phyloP scores from a whole-genome alignment of 805 yeast genomes.

The Metschnikowia santaceciliae region DNA sequence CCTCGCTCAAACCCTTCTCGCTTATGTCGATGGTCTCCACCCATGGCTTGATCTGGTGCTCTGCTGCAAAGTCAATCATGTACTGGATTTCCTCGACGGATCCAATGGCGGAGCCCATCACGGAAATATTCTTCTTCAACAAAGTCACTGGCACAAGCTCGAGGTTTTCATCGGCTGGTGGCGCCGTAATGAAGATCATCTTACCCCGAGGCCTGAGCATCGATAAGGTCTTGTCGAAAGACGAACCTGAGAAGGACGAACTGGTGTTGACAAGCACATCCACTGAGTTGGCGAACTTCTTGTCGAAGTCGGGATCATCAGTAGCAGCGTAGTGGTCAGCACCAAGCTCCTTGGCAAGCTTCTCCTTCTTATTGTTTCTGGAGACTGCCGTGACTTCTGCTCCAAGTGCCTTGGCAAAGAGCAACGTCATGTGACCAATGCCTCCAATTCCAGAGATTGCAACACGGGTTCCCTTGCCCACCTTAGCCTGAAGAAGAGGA shows the following conservation, averaged over 20 bases:
- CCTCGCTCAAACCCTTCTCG: constrained; percentile 14
- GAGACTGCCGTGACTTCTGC: constrained; percentile 60
- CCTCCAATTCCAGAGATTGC: constrained; percentile 68
- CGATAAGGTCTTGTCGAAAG: constrained; percentile 12
- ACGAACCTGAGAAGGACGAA: constrained; percentile 17
- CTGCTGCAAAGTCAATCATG: constrained; percentile 19
- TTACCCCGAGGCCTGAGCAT: constrained; percentile 17
- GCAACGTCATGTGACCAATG: constrained; percentile 60
- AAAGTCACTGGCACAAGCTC: constrained; percentile 9
- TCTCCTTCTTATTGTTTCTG: constrained; percentile 46
- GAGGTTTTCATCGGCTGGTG: constrained; percentile 11
- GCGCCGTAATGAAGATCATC: constrained; percentile 17
- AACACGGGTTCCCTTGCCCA: constrained; percentile 35
- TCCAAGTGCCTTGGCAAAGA: constrained; percentile 59
- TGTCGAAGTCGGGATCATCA: constrained; percentile 20
- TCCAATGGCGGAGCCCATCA: constrained; percentile 17
- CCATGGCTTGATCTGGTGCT: constrained; percentile 18
- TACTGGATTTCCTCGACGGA: constrained; percentile 14
- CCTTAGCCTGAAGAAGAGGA: constrained; percentile 19
- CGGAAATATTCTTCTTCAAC: constrained; percentile 13
- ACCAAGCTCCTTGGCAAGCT: constrained; percentile 51
- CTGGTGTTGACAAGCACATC: constrained; percentile 17
- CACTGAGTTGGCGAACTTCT: constrained; percentile 10
- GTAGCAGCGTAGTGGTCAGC: constrained; percentile 39
- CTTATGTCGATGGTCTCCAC: constrained; percentile 17